A percentile compares a stretch with the other conserved stretches of the same genome.
These are phyloP conservation scores for Bombardia bombarda DNA, from an alignment of 495 filamentous ascomycete species.

Conservation along the genomic window DNA sequence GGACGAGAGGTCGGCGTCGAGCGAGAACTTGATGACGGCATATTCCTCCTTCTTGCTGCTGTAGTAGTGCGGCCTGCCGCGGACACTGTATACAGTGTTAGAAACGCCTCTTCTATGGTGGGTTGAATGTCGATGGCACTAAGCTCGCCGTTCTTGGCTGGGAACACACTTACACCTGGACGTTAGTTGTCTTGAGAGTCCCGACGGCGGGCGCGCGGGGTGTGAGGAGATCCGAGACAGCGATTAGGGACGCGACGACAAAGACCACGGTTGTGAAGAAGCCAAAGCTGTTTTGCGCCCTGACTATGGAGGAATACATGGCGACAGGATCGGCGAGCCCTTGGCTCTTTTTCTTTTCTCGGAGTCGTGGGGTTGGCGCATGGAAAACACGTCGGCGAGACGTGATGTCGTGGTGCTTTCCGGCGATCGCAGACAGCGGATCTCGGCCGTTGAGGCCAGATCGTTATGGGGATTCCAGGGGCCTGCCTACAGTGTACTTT, in stretches of 20 bases:
- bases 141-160: no score
- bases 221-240: slow-evolving; percentile 65
- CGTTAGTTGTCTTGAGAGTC: slow-evolving; percentile 60
- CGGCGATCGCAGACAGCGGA: no score
- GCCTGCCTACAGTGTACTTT: no score
- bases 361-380: background rate
- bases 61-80: slow-evolving; percentile 91
- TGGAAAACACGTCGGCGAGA: background rate
- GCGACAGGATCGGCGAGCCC: slow-evolving; percentile 13
- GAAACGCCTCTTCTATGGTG: background rate
- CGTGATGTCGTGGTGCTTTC: no score
- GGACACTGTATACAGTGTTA: slow-evolving; percentile 46
- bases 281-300: slow-evolving; percentile 87
- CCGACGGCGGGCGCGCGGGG: slow-evolving; percentile 58
- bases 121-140: no score
- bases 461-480: slow-evolving; percentile 21
- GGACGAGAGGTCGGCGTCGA: slow-evolving; percentile 74
- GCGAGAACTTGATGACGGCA: slow-evolving; percentile 85
- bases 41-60: slow-evolving; percentile 87
- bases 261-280: slow-evolving; percentile 96
- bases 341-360: no score
- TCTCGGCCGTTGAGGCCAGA: slow-evolving; percentile 31
- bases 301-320: slow-evolving; percentile 84
- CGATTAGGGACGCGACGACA: slow-evolving; percentile 67
- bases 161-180: slow-evolving; percentile 88